These are phyloP conservation scores for Aspergillus oerlinghausenensis DNA, from an alignment of 2,329 filamentous ascomycete genomes.

Conservation along the genomic window DNA sequence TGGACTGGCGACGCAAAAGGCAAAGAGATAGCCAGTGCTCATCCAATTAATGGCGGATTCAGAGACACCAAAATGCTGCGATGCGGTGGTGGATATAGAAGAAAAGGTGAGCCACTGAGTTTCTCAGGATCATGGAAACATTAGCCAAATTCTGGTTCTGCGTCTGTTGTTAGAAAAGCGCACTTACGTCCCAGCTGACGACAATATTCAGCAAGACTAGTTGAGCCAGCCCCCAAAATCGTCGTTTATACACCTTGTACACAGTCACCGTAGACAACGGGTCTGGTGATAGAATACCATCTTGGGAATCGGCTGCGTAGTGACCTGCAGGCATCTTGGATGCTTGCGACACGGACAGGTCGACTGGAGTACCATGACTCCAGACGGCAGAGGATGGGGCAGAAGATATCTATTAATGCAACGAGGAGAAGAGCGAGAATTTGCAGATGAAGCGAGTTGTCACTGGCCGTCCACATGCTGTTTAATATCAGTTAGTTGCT, in stretches of 20 bases:
- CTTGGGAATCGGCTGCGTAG: slow-evolving; percentile 1
- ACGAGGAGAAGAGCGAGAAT: not conserved
- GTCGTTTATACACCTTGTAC: slow-evolving; percentile 69
- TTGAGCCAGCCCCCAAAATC: slow-evolving; percentile 83
- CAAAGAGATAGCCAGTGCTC: slow-evolving; percentile 79
- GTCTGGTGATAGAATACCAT: slow-evolving; percentile 2
- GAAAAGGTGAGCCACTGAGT: slow-evolving; percentile 85
- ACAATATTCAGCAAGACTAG: slow-evolving; percentile 86
- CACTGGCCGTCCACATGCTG: not conserved
- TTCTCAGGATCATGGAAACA: not conserved
- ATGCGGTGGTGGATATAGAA: slow-evolving; percentile 69
- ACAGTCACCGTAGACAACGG: slow-evolving; percentile 18
- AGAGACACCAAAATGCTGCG: slow-evolving; percentile 69
- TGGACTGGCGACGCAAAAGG: slow-evolving; percentile 73
- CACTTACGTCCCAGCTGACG: slow-evolving; percentile 86
- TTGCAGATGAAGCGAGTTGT: not conserved
- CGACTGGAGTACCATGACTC: not conserved
- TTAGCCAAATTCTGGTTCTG: not conserved
- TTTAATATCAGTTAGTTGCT: slow-evolving; percentile 2
- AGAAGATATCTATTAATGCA: not conserved
- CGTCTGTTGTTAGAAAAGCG: not conserved
- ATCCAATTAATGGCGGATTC: slow-evolving; percentile 88
- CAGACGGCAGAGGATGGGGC: not conserved
- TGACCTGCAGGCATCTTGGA: slow-evolving; percentile 1
- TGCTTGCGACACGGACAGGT: not conserved